Evolutionary conservation across 441 rosid genomes (phyloP), one percentile per base, ranked within the genome.

Genomic region (Macaranga tanarius): DNA sequence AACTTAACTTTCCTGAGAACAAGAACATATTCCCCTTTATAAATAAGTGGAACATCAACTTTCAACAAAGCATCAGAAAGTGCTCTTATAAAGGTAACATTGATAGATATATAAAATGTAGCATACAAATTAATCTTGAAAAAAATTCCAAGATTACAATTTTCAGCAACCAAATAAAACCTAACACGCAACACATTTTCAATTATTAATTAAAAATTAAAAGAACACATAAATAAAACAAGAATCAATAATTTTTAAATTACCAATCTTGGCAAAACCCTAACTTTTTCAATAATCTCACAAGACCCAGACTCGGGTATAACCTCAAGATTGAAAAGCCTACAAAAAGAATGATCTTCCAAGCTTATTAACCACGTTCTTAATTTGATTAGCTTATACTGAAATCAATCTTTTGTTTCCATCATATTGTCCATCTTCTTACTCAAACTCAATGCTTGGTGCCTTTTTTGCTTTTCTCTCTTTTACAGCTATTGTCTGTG

Each of bases 1-100:
- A n/a, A n/a, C 70, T 65, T 82, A 94, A 97, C 99, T 92, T 92
- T 95, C 81, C 84, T 89, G n/a, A 95, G 78, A 25, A 97, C 97
- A 16, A 97, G 99, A 25, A 92, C 91, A 72, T 95, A 97, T 20
- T 92, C 94, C 59, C 99, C 97, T 28, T 73, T 88, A 78, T 82
- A 92, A 54, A 86, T 83, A 67, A 92, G 94, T 48, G 99, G 97
- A 31, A 95, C 78, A 72, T 92, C 92, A 22, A 92, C 89, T 77
- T 91, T 95, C 87, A 95, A 71, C 48, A 88, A 81, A 68, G 93
- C 88, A 73, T 82, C 72, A 0, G 96, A 82, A 69, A 96, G 94
- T 1, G 99, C 97, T 78, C 97, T 84, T 67, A 92, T 84, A 79
- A 95, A 89, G 12, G 99, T 95, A 64, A 89, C 93, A 77, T 95